phyloP scores from a whole-genome alignment of 2,329 filamentous ascomycete genomes.

The Ceratocystis albifundus region DNA sequence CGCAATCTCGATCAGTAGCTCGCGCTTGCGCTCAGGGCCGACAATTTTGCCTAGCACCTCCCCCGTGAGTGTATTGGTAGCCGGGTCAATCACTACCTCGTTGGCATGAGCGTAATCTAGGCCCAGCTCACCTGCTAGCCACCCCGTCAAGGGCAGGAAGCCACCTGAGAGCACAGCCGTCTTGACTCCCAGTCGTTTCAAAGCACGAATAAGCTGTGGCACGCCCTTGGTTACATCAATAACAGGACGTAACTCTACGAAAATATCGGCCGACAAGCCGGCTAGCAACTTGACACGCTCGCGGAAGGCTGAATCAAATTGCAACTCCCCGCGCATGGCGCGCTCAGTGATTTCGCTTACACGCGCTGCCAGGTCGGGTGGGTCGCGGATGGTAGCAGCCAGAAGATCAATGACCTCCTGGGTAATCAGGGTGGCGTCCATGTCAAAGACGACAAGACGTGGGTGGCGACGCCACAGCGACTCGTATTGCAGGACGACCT shows the following conservation, averaged over 20 bases:
- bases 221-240: slow-evolving; percentile 78
- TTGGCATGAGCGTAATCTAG: slow-evolving; percentile 87
- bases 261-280: slow-evolving; percentile 67
- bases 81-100: slow-evolving; percentile 55
- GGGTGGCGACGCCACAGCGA: slow-evolving; percentile 66
- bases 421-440: slow-evolving; percentile 95
- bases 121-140: slow-evolving; percentile 69
- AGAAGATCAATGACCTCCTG: slow-evolving; percentile 97
- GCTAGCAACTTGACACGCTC: slow-evolving; percentile 70
- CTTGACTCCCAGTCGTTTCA: slow-evolving; percentile 71
- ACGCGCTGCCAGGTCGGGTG: slow-evolving; percentile 60
- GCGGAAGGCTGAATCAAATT: slow-evolving; percentile 74
- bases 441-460: slow-evolving; percentile 87
- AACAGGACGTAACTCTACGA: slow-evolving; percentile 60
- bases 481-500: slow-evolving; percentile 66
- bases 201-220: slow-evolving; percentile 55
- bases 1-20: slow-evolving; percentile 60
- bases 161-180: slow-evolving; percentile 87
- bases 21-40: slow-evolving; percentile 61
- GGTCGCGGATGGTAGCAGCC: slow-evolving; percentile 60
- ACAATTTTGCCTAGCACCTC: slow-evolving; percentile 63
- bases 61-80: slow-evolving; percentile 50
- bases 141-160: slow-evolving; percentile 77
- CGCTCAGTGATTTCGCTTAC: slow-evolving; percentile 84
- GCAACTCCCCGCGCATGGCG: slow-evolving; percentile 91